Base-by-base conservation (phyloP, 2,329 filamentous ascomycete genomes). In the Penicillium rolfsii region DNA sequence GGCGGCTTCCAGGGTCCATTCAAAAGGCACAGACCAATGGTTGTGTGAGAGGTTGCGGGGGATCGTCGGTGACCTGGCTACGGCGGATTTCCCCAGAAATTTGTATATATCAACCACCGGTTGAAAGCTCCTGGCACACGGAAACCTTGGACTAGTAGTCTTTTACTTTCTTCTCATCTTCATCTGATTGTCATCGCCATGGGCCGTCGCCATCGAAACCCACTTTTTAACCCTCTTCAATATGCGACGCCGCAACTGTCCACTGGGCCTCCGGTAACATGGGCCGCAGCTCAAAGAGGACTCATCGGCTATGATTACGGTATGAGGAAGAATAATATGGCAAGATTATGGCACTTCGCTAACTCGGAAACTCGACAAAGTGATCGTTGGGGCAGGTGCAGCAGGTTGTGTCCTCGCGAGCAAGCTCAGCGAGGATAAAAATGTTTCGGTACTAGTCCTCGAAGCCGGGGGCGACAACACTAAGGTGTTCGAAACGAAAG, bases 371-470 rank as follows among this genome's bases (percentile, higher is more conserved):
- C 8, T 33, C 9, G 30, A 33, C 2, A 33, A 33, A 67, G 65
- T 65, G 11, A 67, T 67, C 22, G 41, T 67, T 12, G 63, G 63
- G 1, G 63, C 65, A 2, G 65, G 65, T 22, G 61, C 65, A 16
- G 65, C 63, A 9, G 65, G 63, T 33, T 62, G 58, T 28, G 65
- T 67, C 11, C 26, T 65, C 5, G 63, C 65, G 8, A 65, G 59
- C 57, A 65, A 64, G 46, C 65, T 65, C 16, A 65, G 63, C n/a
- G 65, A 67, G 22, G 65, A 67, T 28, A 53, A 60, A 11, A 55
- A 61, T 40, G 59, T 64, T 4, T 62, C 65, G 14, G 65, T 67
- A 2, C 54, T 67, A 8, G 38, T 67, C n/a, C 55, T 66, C 4
- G 65, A 67, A 24, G 65, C 63, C 5, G 65, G 63, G 8, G 61